These are phyloP conservation scores for Staphylotrichum tortipilum DNA, from an alignment of 495 filamentous ascomycete species.

Conservation along the genomic window DNA sequence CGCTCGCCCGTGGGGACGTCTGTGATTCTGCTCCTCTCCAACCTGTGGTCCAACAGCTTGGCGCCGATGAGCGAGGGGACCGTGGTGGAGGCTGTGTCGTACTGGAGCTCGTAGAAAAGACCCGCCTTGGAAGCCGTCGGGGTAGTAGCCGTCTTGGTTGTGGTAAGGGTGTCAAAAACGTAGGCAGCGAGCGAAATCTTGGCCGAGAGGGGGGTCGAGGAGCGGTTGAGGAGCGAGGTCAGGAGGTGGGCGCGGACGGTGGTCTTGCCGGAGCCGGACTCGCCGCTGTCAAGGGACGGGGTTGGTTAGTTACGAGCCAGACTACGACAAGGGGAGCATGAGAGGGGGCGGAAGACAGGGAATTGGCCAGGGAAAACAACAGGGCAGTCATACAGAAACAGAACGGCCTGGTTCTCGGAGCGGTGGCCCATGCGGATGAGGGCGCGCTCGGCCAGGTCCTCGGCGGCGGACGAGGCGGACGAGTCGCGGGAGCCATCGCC, in stretches of 20 bases:
- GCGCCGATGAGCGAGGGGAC: constrained; percentile 82
- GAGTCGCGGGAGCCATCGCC: constrained; percentile 86
- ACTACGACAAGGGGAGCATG: too few relatives aligned
- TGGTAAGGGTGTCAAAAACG: constrained; percentile 90
- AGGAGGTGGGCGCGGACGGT: constrained; percentile 84
- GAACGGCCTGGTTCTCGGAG: constrained; percentile 82
- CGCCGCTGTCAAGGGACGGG: too few relatives aligned
- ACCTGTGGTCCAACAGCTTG: constrained; percentile 84
- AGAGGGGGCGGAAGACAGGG: too few relatives aligned
- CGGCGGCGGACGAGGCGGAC: constrained; percentile 76
- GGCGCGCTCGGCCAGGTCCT: constrained; percentile 78
- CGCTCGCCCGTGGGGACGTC: constrained; percentile 89
- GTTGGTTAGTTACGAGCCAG: too few relatives aligned
- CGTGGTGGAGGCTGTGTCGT: constrained; percentile 75
- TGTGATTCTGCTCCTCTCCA: constrained; percentile 84
- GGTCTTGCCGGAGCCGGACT: constrained; percentile 92
- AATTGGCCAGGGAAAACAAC: too few relatives aligned
- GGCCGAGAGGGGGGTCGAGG: constrained; percentile 81
- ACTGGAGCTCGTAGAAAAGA: constrained; percentile 91
- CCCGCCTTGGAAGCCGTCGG: constrained; percentile 93
- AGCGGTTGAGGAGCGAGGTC: constrained; percentile 73
- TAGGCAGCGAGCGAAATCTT: constrained; percentile 91
- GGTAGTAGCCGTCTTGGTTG: constrained; percentile 93
- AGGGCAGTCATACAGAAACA: constrained; percentile 67
- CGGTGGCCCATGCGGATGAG: constrained; percentile 79